Conservation (phyloP, 257 asterid genomes). For the Nemophila menziesii region DNA sequence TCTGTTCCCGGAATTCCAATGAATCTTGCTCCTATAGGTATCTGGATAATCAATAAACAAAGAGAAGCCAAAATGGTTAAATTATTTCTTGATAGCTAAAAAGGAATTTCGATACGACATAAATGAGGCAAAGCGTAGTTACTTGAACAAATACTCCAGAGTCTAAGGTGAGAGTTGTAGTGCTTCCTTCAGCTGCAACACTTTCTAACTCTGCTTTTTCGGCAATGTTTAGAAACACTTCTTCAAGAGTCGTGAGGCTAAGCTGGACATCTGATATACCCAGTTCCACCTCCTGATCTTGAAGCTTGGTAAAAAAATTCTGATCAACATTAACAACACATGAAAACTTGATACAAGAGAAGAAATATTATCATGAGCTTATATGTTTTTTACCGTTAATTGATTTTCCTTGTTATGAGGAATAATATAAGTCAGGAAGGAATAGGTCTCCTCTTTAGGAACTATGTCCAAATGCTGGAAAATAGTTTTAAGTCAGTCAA, state of each 20-base stretch:
- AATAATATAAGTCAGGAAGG: slow-evolving; percentile 69
- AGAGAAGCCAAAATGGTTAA: not conserved
- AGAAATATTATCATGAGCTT: too few species aligned
- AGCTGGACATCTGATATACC: slow-evolving; percentile 78
- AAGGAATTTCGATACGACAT: not conserved
- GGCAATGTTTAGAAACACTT: slow-evolving; percentile 73
- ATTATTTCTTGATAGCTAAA: not conserved
- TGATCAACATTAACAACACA: slow-evolving; percentile 13
- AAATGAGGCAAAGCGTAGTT: slow-evolving; percentile 9
- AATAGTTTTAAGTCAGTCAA: not conserved
- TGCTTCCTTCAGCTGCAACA: slow-evolving; percentile 58
- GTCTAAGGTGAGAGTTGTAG: slow-evolving; percentile 42
- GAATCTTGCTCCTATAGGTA: slow-evolving; percentile 73
- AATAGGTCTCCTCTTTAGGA: slow-evolving; percentile 85
- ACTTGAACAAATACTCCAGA: slow-evolving; percentile 59
- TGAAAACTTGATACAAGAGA: not conserved
- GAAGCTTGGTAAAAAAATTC: slow-evolving; percentile 65
- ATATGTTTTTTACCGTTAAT: slow-evolving; percentile 58
- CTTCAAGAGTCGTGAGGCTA: slow-evolving; percentile 80
- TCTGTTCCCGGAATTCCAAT: slow-evolving; percentile 69
- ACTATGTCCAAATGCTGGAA: slow-evolving; percentile 53
- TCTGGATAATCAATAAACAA: slow-evolving; percentile 24
- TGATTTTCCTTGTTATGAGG: slow-evolving; percentile 83
- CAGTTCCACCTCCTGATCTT: slow-evolving; percentile 47
- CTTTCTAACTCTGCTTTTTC: slow-evolving; percentile 67